Percentiles rank a stretch among this genome's conserved stretches.
These are phyloP conservation scores for Myxozyma monticola DNA, from an alignment of 805 yeast species.

Conservation along the genomic window DNA sequence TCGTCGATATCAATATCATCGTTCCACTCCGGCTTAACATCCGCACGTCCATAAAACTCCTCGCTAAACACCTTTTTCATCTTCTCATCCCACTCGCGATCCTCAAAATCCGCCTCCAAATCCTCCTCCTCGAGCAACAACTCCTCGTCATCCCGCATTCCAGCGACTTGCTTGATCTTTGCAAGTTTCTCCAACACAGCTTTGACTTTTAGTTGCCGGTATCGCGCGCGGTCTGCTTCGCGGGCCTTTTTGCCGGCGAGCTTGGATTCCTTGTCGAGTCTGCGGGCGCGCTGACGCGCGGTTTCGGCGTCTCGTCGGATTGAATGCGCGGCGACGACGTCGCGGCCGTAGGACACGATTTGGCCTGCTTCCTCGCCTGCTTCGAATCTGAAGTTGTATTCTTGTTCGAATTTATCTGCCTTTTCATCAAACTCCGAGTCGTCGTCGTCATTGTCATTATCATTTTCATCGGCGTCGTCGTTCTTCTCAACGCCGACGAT, in stretches of 20 bases:
- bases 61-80: constrained; percentile 85
- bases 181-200: constrained; percentile 70
- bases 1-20: constrained; percentile 56
- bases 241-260: constrained; percentile 53
- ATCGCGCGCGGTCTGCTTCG: constrained; percentile 63
- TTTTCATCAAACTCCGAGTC: constrained; percentile 90
- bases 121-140: constrained; percentile 59
- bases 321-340: constrained; percentile 65
- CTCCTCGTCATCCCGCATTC: constrained; percentile 54
- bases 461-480: background rate
- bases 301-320: constrained; percentile 76
- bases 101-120: constrained; percentile 84
- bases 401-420: constrained; percentile 86
- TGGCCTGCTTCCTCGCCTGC: constrained; percentile 72
- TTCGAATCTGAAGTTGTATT: constrained; percentile 92
- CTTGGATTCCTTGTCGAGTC: constrained; percentile 59
- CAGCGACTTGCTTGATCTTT: constrained; percentile 66
- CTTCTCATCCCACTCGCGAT: constrained; percentile 85
- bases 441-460: constrained; percentile 39
- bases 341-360: constrained; percentile 91
- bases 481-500: background rate
- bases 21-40: constrained; percentile 64
- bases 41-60: constrained; percentile 62
- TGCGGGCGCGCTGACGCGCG: constrained; percentile 79
- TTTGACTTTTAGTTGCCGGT: constrained; percentile 73